Conservation (phyloP, 345 rosid species). For the Salix dunnii region DNA sequence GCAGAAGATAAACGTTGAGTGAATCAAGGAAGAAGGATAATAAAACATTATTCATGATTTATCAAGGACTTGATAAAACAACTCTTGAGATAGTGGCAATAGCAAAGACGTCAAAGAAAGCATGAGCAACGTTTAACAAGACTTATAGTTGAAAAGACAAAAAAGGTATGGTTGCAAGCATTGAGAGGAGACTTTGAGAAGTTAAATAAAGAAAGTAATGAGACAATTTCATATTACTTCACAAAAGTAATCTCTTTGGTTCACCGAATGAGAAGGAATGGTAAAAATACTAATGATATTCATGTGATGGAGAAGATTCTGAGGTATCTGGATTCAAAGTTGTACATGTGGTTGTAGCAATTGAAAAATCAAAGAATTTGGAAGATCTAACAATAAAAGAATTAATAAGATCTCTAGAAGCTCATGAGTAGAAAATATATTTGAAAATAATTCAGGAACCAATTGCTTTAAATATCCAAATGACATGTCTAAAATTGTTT, state of each 20-base stretch:
- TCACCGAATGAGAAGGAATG: neutral
- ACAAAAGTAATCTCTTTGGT: neutral
- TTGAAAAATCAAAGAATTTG: too few species aligned
- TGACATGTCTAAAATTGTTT: neutral
- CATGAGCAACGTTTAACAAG: neutral
- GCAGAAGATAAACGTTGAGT: neutral
- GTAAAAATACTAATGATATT: neutral
- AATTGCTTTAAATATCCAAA: slow-evolving; percentile 12
- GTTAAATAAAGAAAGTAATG: neutral
- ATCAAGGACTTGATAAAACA: too few species aligned
- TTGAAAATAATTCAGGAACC: neutral
- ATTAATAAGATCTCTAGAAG: too few species aligned
- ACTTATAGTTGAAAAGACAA: neutral
- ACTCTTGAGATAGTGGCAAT: too few species aligned
- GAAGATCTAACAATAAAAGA: too few species aligned
- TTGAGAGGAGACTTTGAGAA: neutral
- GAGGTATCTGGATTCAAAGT: neutral
- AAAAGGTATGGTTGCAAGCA: neutral
- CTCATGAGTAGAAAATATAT: too few species aligned
- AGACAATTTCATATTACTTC: neutral
- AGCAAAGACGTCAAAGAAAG: neutral
- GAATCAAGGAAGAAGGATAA: neutral
- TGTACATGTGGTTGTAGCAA: too few species aligned
- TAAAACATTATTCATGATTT: too few species aligned
- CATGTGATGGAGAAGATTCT: neutral